Evolutionary conservation across 2,329 filamentous ascomycete genomes (phyloP), one percentile per base, ranked within the genome.

Genomic region (Paecilomyces sp.): DNA sequence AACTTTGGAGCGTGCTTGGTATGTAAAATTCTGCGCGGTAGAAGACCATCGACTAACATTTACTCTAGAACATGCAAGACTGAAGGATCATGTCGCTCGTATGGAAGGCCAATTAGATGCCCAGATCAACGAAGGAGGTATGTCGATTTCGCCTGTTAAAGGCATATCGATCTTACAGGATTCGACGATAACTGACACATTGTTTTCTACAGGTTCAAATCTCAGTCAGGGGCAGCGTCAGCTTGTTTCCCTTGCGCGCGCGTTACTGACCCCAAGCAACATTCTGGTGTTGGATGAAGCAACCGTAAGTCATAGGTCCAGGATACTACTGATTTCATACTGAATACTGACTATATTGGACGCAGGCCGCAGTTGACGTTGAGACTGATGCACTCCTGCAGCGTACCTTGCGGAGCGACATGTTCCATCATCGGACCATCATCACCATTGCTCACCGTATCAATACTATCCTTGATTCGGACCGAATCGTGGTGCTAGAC

Each of bases 401-500:
- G 73, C 81, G 82, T 36, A 88, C 85, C 22, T 73, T 88, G 55
- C 81, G 85, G 59, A 85, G 82, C 70, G 83, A 76, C 67, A 82
- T 86, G 73, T 99, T 99, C 78, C 83, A 88, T 62, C 91, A 97
- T 76, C 87, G 91, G 58, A 99, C 94, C 41, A 97, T 99, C 75
- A 96, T 99, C 75, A 99, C 94, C 0, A 96, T 99, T 69, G 94
- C 94, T 28, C 94, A 99, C 79, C 88, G 94, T 58, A 96, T 99
- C 79, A 97, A 97, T 79, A 99, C 94, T 11, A 97, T 99, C 68
- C 83, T 99, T 13, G 86, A 88, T 69, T 86, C 83, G 62, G 93
- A 99, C 77, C 86, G 92, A 56, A 94, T 99, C 63, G 88, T 99
- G 36, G 94, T 99, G 56, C 84, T 99, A 5, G 92, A 97, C 72